A percentile compares a stretch with the other conserved stretches of the same genome.
Conservation (phyloP, 331 rosid species). For the Stylosanthes scabra region DNA sequence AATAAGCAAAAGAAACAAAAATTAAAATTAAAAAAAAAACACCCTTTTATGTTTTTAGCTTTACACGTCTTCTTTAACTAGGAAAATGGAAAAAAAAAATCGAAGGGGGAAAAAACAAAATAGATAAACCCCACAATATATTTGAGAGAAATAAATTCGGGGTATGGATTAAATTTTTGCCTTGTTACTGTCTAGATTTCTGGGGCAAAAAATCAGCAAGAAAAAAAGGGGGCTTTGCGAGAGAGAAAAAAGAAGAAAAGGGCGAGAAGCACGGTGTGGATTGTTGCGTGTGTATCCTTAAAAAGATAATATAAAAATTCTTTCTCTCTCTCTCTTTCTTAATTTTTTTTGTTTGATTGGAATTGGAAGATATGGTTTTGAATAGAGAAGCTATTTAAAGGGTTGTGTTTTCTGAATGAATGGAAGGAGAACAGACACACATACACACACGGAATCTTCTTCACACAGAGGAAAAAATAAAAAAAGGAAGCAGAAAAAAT, state of each 20-base stretch:
- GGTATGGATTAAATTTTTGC: slow-evolving; percentile 34
- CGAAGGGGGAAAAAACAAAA: background rate
- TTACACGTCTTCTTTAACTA: background rate
- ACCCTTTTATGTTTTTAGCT: slow-evolving; percentile 7
- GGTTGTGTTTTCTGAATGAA: slow-evolving; percentile 20
- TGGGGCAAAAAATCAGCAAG: slow-evolving; percentile 33
- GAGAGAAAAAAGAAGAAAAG: background rate
- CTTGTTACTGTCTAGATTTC: slow-evolving; percentile 46
- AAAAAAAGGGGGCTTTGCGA: slow-evolving; percentile 27
- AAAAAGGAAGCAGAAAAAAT: slow-evolving; percentile 19
- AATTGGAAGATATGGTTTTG: slow-evolving; percentile 43
- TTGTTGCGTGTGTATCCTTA: slow-evolving; percentile 2
- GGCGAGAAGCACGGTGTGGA: slow-evolving; percentile 30
- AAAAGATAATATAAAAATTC: slow-evolving; percentile 24
- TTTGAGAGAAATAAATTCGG: slow-evolving; percentile 35
- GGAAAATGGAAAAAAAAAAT: slow-evolving; percentile 13
- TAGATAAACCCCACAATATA: slow-evolving; percentile 37
- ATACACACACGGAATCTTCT: slow-evolving; percentile 16
- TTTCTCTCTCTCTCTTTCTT: background rate
- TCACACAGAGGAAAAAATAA: slow-evolving; percentile 9
- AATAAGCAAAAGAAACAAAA: background rate
- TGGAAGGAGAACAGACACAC: background rate
- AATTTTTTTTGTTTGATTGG: slow-evolving; percentile 10
- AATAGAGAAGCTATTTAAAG: slow-evolving; percentile 50
- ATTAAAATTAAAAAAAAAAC: background rate